Evolutionary conservation across 805 yeast species (phyloP).

Genomic region (Nematodospora valgi): DNA sequence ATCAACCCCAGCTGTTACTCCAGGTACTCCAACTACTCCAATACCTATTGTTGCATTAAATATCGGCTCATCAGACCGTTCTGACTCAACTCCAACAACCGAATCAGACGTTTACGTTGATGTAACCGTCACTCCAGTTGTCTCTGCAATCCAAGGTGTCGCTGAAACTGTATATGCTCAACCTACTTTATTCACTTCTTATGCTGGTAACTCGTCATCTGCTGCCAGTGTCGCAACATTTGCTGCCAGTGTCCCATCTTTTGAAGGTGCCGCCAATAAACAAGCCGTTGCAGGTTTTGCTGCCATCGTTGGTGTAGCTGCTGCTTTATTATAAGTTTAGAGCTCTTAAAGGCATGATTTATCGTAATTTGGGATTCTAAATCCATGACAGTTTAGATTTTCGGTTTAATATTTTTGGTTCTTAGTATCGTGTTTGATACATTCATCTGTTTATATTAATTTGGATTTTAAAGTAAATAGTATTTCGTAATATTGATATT

Average conservation of each 20-base stretch:
- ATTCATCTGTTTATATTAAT: too few relatives aligned
- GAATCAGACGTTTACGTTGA: slow-evolving; percentile 36
- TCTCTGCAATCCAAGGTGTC: slow-evolving; percentile 44
- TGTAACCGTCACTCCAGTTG: slow-evolving; percentile 48
- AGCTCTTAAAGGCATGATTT: background rate
- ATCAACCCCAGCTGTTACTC: slow-evolving; percentile 10
- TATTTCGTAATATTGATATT: too few relatives aligned
- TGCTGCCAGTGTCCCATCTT: slow-evolving; percentile 22
- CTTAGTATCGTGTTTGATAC: too few relatives aligned
- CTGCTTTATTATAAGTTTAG: slow-evolving; percentile 28
- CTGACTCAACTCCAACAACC: slow-evolving; percentile 14
- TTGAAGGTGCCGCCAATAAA: slow-evolving; percentile 26
- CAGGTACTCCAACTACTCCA: slow-evolving; percentile 9
- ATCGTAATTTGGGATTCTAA: too few relatives aligned
- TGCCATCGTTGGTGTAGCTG: slow-evolving; percentile 42
- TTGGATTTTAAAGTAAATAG: too few relatives aligned
- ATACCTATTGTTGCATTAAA: slow-evolving; percentile 13
- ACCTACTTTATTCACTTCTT: slow-evolving; percentile 33
- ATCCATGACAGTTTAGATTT: too few relatives aligned
- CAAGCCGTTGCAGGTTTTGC: slow-evolving; percentile 33
- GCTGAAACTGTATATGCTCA: slow-evolving; percentile 39
- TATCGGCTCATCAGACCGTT: slow-evolving; percentile 10
- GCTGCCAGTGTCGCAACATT: slow-evolving; percentile 12
- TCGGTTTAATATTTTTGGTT: too few relatives aligned
- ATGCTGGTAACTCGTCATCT: slow-evolving; percentile 12